Percentiles rank a stretch among this genome's conserved stretches.
Evolutionary conservation across 106 monocot genomes (phyloP).

Genomic region (Platanthera zijinensis): DNA sequence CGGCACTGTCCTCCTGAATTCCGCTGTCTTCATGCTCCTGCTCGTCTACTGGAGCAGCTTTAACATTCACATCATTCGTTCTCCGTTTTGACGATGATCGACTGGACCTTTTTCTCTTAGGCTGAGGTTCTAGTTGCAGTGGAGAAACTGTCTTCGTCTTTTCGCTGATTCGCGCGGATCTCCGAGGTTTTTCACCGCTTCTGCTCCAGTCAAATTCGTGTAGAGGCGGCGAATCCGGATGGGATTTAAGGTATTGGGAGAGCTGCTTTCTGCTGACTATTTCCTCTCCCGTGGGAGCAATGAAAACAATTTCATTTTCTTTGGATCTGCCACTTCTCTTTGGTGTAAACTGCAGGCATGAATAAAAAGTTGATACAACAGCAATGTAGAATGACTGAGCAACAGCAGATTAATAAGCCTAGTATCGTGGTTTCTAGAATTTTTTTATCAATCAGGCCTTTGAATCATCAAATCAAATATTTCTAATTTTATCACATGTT

Average conservation of each 20-base stretch:
- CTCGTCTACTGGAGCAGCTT: not conserved
- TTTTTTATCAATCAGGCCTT: not conserved
- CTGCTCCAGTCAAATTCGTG: slow-evolving; percentile 8
- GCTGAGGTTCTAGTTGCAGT: not conserved
- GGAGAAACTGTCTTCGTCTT: slow-evolving; percentile 6
- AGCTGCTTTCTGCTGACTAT: not conserved
- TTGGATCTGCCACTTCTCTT: slow-evolving; percentile 4
- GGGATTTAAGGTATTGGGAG: slow-evolving; percentile 1
- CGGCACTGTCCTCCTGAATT: not conserved
- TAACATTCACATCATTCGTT: not conserved
- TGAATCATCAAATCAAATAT: not conserved
- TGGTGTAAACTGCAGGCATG: not conserved
- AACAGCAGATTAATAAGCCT: no score
- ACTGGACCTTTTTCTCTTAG: not conserved
- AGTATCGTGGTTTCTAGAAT: no score
- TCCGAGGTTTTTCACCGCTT: not conserved
- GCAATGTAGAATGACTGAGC: no score
- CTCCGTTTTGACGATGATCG: not conserved
- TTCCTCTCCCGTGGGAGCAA: not conserved
- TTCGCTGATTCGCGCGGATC: slow-evolving; percentile 8
- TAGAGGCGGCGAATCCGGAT: not conserved
- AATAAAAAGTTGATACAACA: not conserved
- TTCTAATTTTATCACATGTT: not conserved
- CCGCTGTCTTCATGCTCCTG: not conserved
- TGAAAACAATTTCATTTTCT: slow-evolving; percentile 4